Base-by-base conservation (phyloP, 148 eudicot species). In the Cornus suecica region DNA sequence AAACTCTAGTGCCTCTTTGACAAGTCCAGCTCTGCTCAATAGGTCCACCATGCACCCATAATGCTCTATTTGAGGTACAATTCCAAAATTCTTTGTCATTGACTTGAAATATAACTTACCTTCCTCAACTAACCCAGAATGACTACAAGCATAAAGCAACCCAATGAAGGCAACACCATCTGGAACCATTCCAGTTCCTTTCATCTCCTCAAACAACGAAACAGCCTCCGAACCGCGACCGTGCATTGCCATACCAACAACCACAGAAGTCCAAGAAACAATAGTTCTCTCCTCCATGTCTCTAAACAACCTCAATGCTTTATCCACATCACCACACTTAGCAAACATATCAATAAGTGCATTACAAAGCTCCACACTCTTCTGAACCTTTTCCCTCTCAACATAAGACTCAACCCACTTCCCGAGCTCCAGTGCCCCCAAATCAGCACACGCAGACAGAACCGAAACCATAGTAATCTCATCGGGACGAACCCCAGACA, bases 31-130 rank as follows among this genome's bases (percentile, higher is more conserved):
- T 77, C 93, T 68, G 66, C 91, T 80, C 8, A 91, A 80, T 70
- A 91, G 63, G 83, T 91, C 97, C 73, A 91, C 93, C 90, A 91
- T 85, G 79, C 91, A 87, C 0, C 91, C 97, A 62, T 89, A 91
- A 73, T 91, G 97, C 80, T 91, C 91, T 66, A 89, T 85, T 72
- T 80, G 86, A 20, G 90, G 93, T 9, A 66, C 31, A 34, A 88
- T 76, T 10, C 62, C 79, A 70, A 79, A 88, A 22, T 83, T 80
- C 48, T 75, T 83, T 31, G 37, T 48, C 87, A 88, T 90, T 25
- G 79, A 81, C 42, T 79, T 24, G 24, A 86, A 88, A 74, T 87
- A 88, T 2, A 22, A 7, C 24, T 77, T 73, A 41, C 94, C 94
- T 80, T 88, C 80, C 29, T 90, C 86, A 60, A 90, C 89, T 65